A percentile compares a stretch with the other conserved stretches of the same genome.
phyloP scores from a whole-genome alignment of 495 filamentous ascomycete genomes.

The Hyphodiscus hymeniophilus region DNA sequence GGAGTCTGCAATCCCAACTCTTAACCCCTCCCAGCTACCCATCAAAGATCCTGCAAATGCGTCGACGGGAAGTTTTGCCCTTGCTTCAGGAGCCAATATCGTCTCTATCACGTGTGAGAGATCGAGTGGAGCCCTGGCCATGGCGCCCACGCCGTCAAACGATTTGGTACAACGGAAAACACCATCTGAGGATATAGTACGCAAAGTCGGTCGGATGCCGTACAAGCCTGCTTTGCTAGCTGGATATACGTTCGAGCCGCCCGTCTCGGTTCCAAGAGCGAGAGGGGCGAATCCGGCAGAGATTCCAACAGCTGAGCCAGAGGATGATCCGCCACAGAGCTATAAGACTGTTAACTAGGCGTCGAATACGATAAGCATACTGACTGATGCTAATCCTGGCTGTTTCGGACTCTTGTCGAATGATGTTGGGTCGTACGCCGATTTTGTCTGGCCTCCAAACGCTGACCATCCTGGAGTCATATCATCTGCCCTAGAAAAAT shows the following conservation, averaged over 20 bases:
- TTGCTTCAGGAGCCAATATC: not conserved
- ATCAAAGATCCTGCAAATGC: not conserved
- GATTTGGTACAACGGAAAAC: not conserved
- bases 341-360: too few species aligned
- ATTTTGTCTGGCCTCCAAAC: slow-evolving; percentile 32
- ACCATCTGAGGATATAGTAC: not conserved
- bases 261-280: slow-evolving; percentile 38
- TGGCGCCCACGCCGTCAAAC: not conserved
- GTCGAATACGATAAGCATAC: not conserved
- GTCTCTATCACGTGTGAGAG: not conserved
- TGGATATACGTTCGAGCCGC: slow-evolving; percentile 33
- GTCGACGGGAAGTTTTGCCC: not conserved
- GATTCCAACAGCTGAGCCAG: slow-evolving; percentile 38
- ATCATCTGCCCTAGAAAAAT: not conserved
- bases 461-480: slow-evolving; percentile 37
- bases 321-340: slow-evolving; percentile 32
- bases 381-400: not conserved
- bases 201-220: slow-evolving; percentile 9
- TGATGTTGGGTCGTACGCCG: slow-evolving; percentile 29
- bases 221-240: slow-evolving; percentile 34
- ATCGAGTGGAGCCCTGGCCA: not conserved
- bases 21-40: not conserved
- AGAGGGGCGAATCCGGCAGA: slow-evolving; percentile 37
- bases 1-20: too few species aligned
- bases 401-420: not conserved